Evolutionary conservation across 176 grass and related monocot genomes (phyloP).

Genomic region (Phyllostachys edulis): DNA sequence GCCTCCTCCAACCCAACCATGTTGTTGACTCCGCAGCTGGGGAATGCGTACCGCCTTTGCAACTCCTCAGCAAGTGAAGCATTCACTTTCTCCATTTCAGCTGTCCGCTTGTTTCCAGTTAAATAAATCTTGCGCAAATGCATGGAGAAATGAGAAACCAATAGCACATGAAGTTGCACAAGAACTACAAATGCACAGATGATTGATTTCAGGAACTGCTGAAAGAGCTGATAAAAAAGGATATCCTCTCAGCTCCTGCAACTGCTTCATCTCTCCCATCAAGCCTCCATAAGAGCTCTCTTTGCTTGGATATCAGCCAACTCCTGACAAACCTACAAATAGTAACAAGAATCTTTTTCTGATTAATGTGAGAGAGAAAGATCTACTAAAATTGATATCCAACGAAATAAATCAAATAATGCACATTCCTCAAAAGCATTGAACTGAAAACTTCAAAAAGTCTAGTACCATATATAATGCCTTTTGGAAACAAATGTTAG

Average conservation of each 20-base stretch:
- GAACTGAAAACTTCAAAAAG: background rate
- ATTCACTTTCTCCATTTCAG: conserved; percentile 50
- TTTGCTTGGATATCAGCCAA: conserved; percentile 57
- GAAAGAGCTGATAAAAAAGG: conserved; percentile 29
- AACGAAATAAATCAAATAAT: background rate
- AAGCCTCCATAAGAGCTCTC: conserved; percentile 62
- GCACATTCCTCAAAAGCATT: background rate
- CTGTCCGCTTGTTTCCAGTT: conserved; percentile 60
- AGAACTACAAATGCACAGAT: background rate
- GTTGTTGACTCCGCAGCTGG: conserved; percentile 70
- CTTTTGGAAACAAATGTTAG: background rate
- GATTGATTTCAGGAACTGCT: background rate
- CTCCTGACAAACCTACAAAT: conserved; percentile 53
- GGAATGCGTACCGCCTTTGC: conserved; percentile 44
- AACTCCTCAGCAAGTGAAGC: conserved; percentile 69
- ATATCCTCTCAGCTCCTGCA: conserved; percentile 73
- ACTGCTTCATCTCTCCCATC: conserved; percentile 57
- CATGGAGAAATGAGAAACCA: background rate
- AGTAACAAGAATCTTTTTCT: background rate
- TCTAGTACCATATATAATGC: background rate
- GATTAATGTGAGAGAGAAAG: background rate
- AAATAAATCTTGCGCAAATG: conserved; percentile 41
- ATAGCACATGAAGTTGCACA: background rate
- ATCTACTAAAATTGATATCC: background rate
- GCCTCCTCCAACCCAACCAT: conserved; percentile 38